phyloP scores from a whole-genome alignment of 2,329 filamentous ascomycete genomes.

The Tolypocladium endophyticum region DNA sequence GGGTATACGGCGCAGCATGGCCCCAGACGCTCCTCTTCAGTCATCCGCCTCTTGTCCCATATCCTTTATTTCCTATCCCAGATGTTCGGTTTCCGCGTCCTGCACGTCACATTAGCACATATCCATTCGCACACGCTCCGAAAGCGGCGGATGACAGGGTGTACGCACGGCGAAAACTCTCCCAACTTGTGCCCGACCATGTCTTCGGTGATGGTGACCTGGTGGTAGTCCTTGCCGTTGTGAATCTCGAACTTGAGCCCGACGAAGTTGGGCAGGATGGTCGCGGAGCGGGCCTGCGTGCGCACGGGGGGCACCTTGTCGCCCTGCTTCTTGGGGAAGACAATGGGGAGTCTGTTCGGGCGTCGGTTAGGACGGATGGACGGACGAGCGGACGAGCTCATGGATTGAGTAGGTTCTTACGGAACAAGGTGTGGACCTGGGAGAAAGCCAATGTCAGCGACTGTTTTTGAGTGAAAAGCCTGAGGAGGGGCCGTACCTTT shows the following conservation, averaged over 20 bases:
- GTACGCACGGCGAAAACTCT: conserved; percentile 76
- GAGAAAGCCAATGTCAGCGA: not conserved
- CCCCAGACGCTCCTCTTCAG: conserved; percentile 6
- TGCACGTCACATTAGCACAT: conserved; percentile 12
- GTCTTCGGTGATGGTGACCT: conserved; percentile 78
- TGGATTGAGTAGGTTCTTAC: conserved; percentile 24
- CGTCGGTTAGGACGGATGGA: not conserved
- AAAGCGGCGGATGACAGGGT: not conserved
- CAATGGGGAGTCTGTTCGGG: conserved; percentile 48
- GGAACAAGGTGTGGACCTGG: conserved; percentile 43
- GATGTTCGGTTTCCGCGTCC: conserved; percentile 48
- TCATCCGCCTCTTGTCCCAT: conserved; percentile 6
- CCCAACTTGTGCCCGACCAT: conserved; percentile 96
- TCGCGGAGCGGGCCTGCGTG: conserved; percentile 79
- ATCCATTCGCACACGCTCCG: not conserved
- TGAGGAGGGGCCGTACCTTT: conserved; percentile 54
- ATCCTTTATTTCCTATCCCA: conserved; percentile 30
- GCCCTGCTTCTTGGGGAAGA: conserved; percentile 45
- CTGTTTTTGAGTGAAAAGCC: not conserved
- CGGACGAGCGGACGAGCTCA: not conserved
- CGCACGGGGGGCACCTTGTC: conserved; percentile 62
- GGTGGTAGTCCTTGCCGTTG: conserved; percentile 80
- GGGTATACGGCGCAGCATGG: not conserved
- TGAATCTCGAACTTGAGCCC: conserved; percentile 83
- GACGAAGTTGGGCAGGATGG: conserved; percentile 86